These are phyloP conservation scores for Tolypocladium album DNA, from an alignment of 2,329 filamentous ascomycete species.

Conservation along the genomic window DNA sequence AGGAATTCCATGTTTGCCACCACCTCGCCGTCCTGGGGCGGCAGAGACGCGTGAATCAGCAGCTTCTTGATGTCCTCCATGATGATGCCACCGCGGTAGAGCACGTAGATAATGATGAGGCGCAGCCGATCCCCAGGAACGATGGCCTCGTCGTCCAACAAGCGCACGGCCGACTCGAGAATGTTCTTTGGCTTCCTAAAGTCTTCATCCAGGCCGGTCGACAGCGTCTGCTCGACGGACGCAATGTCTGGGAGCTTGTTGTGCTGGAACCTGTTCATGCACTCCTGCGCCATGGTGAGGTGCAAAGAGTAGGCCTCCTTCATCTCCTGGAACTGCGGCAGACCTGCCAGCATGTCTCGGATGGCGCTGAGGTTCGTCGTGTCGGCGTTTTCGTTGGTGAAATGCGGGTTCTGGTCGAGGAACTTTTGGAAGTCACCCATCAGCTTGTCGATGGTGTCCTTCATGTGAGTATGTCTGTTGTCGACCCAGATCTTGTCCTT, in stretches of 20 bases:
- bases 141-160: constrained; percentile 78
- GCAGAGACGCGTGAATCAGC: constrained; percentile 71
- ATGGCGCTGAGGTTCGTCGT: constrained; percentile 78
- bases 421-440: constrained; percentile 91
- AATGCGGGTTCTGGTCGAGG: constrained; percentile 82
- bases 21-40: constrained; percentile 59
- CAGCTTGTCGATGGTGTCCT: constrained; percentile 88
- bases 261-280: constrained; percentile 84
- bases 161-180: constrained; percentile 70
- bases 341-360: constrained; percentile 90
- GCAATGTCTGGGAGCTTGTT: constrained; percentile 81
- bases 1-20: constrained; percentile 73
- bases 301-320: constrained; percentile 93
- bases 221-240: constrained; percentile 78
- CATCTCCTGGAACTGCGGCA: constrained; percentile 91
- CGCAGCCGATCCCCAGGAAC: constrained; percentile 66
- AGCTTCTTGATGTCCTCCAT: constrained; percentile 76
- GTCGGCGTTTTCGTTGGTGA: constrained; percentile 62
- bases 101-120: constrained; percentile 72
- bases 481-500: constrained; percentile 93
- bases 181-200: constrained; percentile 84
- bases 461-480: constrained; percentile 94
- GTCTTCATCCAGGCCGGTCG: constrained; percentile 89
- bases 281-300: constrained; percentile 92
- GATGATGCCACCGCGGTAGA: constrained; percentile 80